phyloP scores from a whole-genome alignment of 257 asterid species.

The Verbascum thapsus region DNA sequence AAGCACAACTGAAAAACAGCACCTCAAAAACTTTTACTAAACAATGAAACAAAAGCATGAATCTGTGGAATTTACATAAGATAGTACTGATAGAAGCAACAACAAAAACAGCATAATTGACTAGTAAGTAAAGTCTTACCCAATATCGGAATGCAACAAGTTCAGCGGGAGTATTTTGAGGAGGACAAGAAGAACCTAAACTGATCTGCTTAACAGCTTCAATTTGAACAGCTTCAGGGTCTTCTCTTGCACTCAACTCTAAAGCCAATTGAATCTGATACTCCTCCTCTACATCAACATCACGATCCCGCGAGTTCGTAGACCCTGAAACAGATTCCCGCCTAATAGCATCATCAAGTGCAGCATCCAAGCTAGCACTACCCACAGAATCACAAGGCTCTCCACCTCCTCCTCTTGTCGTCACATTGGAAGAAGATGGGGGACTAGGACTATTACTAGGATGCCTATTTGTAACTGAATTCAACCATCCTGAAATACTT shows the following conservation, averaged over 20 bases:
- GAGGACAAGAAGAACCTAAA: constrained; percentile 77
- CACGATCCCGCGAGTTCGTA: constrained; percentile 72
- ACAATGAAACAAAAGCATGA: not conserved
- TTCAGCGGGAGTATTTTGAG: constrained; percentile 83
- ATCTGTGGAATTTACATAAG: not conserved
- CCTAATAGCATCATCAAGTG: constrained; percentile 64
- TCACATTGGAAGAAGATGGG: constrained; percentile 64
- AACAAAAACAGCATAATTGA: no score
- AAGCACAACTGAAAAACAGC: constrained; percentile 1
- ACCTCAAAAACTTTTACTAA: not conserved
- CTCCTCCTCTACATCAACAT: constrained; percentile 86
- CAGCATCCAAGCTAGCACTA: constrained; percentile 69
- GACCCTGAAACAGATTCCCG: constrained; percentile 67
- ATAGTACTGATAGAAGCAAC: no score
- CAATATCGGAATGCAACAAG: constrained; percentile 85
- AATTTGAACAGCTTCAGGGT: constrained; percentile 97
- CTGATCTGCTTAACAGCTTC: constrained; percentile 99
- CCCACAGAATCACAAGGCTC: constrained; percentile 71
- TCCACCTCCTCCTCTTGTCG: constrained; percentile 60
- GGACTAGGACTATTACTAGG: constrained; percentile 81
- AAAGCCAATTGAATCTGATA: constrained; percentile 90
- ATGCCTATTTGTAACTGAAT: constrained; percentile 69
- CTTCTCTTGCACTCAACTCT: constrained; percentile 95
- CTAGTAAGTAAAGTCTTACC: constrained; percentile 49
- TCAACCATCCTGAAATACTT: constrained; percentile 90